phyloP scores from a whole-genome alignment of 73 alveolate genomes.

The Symbiodinium natans region DNA sequence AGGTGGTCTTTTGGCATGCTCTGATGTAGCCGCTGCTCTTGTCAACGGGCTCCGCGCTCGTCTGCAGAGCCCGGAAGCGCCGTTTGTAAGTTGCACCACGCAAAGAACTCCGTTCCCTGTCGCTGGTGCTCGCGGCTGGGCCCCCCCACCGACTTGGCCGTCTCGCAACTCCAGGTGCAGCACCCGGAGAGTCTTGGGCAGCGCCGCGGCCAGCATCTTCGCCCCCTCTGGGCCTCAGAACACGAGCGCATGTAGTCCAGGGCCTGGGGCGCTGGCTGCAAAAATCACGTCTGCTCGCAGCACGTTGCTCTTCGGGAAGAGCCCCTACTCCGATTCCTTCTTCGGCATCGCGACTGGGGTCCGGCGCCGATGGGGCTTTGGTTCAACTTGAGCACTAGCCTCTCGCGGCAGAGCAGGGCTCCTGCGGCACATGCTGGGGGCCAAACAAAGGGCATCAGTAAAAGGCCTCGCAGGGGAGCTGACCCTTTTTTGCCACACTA shows the following conservation, averaged over 20 bases:
- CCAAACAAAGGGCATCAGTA: too few relatives aligned
- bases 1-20: too few relatives aligned
- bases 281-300: too few relatives aligned
- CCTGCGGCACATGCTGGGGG: too few relatives aligned
- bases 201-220: neutral
- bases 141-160: neutral
- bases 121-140: neutral
- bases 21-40: too few relatives aligned
- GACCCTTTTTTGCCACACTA: too few relatives aligned
- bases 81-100: too few relatives aligned
- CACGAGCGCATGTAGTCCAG: neutral
- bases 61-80: too few relatives aligned
- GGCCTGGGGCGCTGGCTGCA: neutral
- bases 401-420: neutral
- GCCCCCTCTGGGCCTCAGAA: neutral
- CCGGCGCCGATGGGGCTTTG: neutral
- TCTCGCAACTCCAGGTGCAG: neutral
- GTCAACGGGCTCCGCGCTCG: too few relatives aligned
- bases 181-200: neutral
- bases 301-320: neutral
- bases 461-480: too few relatives aligned
- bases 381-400: neutral
- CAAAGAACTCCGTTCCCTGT: too few relatives aligned
- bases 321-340: neutral
- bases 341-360: neutral